A percentile compares a stretch with the other conserved stretches of the same genome.
phyloP scores from a whole-genome alignment of 257 asterid species.

The Catharanthus roseus region DNA sequence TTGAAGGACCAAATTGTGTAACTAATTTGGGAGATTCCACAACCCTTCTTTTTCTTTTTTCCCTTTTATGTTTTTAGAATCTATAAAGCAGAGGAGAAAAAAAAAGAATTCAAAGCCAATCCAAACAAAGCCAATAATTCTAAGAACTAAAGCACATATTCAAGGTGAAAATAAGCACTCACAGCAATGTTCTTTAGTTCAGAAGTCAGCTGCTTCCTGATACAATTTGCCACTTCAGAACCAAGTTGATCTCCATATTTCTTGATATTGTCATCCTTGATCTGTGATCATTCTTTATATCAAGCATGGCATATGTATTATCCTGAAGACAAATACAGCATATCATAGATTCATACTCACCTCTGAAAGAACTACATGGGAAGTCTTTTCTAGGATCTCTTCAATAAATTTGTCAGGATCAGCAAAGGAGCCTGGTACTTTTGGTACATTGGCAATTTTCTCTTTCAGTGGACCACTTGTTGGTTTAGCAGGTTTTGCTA shows the following conservation, averaged over 20 bases:
- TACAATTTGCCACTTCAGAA: constrained; percentile 28
- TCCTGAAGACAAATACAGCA: neutral
- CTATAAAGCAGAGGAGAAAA: too few species aligned
- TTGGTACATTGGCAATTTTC: constrained; percentile 30
- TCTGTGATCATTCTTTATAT: constrained; percentile 25
- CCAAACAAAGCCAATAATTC: too few species aligned
- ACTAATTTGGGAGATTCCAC: too few species aligned
- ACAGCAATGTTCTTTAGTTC: constrained; percentile 64
- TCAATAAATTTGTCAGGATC: constrained; percentile 66
- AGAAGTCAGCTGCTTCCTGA: constrained; percentile 43
- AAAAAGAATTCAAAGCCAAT: too few species aligned
- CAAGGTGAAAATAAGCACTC: constrained; percentile 10
- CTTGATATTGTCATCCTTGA: constrained; percentile 39
- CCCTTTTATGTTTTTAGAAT: neutral
- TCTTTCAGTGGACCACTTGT: constrained; percentile 37
- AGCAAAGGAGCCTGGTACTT: constrained; percentile 27
- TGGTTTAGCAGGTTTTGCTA: constrained; percentile 40
- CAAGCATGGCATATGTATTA: neutral
- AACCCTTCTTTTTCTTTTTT: too few species aligned
- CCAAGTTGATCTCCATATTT: constrained; percentile 45
- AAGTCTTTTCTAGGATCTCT: constrained; percentile 59
- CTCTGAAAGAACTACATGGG: constrained; percentile 49
- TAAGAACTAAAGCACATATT: too few species aligned
- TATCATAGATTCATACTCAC: constrained; percentile 26
- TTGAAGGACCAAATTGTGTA: too few species aligned